These are phyloP conservation scores for Ganoderma boninense DNA, from an alignment of 1,284 basidiomycete species.

Conservation along the genomic window DNA sequence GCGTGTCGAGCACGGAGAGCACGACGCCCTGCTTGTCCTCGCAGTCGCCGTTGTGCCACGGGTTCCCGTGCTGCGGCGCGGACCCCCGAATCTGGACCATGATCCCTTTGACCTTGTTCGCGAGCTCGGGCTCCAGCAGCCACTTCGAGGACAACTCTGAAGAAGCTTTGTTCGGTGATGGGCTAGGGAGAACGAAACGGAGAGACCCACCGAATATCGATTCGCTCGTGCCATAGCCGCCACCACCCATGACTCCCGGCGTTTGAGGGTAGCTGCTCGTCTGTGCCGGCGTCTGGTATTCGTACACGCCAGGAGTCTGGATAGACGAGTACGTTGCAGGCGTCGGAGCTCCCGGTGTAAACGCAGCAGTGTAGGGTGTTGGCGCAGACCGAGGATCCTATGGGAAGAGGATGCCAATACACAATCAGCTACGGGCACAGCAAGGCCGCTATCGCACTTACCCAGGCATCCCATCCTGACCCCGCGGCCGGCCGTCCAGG, in stretches of 20 bases:
- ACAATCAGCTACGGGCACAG: not conserved
- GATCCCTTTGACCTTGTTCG: slow-evolving; percentile 52
- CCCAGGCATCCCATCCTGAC: slow-evolving; percentile 31
- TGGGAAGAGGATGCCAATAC: not conserved
- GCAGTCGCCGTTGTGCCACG: slow-evolving; percentile 63
- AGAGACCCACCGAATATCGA: slow-evolving; percentile 23
- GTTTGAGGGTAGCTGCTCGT: slow-evolving; percentile 47
- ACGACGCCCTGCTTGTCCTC: slow-evolving; percentile 59
- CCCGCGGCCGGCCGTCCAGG: slow-evolving; percentile 38
- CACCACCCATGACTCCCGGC: slow-evolving; percentile 55
- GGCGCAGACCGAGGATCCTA: slow-evolving; percentile 22
- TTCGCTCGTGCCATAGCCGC: slow-evolving; percentile 35
- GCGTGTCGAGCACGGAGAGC: slow-evolving; percentile 45
- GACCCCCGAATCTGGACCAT: slow-evolving; percentile 59
- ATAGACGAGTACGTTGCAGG: slow-evolving; percentile 41
- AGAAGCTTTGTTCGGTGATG: not conserved
- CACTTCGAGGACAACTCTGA: slow-evolving; percentile 46
- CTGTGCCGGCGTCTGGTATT: slow-evolving; percentile 49
- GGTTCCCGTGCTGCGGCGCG: slow-evolving; percentile 35
- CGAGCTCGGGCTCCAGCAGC: slow-evolving; percentile 55
- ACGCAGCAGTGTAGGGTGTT: slow-evolving; percentile 24
- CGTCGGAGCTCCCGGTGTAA: slow-evolving; percentile 29
- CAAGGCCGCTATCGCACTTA: slow-evolving; percentile 16
- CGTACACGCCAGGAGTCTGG: slow-evolving; percentile 53
- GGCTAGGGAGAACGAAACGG: not conserved